These are phyloP conservation scores for Calocybe gangraenosa DNA, from an alignment of 768 basidiomycete species.

Conservation along the genomic window DNA sequence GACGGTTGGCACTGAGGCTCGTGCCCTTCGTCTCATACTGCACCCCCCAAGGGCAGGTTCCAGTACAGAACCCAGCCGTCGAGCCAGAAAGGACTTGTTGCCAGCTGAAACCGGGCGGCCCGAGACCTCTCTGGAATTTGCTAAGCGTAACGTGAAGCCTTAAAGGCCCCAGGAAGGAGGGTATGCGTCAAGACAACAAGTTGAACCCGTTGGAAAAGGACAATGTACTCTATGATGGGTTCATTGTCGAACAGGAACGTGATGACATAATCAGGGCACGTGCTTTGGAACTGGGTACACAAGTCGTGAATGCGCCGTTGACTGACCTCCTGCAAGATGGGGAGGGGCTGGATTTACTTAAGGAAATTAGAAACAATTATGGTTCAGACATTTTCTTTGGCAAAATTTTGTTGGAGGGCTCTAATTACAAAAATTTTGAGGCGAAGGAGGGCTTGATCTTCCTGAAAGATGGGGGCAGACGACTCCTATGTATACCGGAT, in stretches of 20 bases:
- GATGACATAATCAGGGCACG: background rate
- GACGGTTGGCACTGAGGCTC: slow-evolving; percentile 3
- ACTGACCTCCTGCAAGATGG: background rate
- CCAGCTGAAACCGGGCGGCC: slow-evolving; percentile 1
- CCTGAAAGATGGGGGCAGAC: background rate
- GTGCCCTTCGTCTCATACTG: background rate
- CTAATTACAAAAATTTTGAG: background rate
- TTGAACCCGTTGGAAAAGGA: background rate
- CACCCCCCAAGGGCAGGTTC: background rate
- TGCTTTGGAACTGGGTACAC: background rate
- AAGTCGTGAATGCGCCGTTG: background rate
- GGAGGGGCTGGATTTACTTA: slow-evolving; percentile 8
- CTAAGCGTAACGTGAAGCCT: background rate
- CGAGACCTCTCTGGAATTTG: slow-evolving; percentile 6
- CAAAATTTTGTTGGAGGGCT: background rate
- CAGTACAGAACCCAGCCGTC: background rate
- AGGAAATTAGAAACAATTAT: slow-evolving; percentile 3
- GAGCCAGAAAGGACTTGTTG: background rate
- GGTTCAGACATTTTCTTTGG: background rate
- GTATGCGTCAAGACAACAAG: slow-evolving; percentile 10
- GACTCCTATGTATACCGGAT: background rate
- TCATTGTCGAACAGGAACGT: background rate
- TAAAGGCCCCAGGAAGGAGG: slow-evolving; percentile 12
- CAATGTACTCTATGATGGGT: no score
- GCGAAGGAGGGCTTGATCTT: background rate